These are phyloP conservation scores for Meyerozyma guilliermondii DNA, from an alignment of 1,139 yeast genomes.

Conservation along the genomic window DNA sequence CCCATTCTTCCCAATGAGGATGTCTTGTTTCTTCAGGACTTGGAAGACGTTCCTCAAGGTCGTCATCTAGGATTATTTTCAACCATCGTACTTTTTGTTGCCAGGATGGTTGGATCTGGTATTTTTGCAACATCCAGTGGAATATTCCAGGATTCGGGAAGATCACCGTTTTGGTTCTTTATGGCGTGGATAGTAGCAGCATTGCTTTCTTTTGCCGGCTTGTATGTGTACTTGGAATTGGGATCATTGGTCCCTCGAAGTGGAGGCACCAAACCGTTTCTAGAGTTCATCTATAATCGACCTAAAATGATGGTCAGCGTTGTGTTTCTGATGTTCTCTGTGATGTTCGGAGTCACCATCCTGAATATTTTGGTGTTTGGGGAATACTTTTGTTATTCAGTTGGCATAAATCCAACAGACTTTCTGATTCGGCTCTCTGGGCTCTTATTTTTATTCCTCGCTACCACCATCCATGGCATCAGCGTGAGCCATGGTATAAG, in stretches of 20 bases:
- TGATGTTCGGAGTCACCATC: slow-evolving; percentile 59
- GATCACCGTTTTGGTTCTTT: slow-evolving; percentile 56
- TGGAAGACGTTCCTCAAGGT: slow-evolving; percentile 67
- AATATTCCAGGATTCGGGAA: slow-evolving; percentile 62
- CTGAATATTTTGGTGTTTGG: slow-evolving; percentile 70
- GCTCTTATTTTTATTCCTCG: slow-evolving; percentile 34
- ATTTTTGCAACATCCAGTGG: slow-evolving; percentile 70
- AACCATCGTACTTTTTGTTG: slow-evolving; percentile 56
- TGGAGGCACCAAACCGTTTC: slow-evolving; percentile 70
- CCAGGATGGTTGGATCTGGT: slow-evolving; percentile 74
- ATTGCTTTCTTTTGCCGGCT: slow-evolving; percentile 57
- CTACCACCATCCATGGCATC: slow-evolving; percentile 47
- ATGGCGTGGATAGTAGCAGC: slow-evolving; percentile 61
- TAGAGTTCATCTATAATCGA: slow-evolving; percentile 57
- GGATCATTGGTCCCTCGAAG: slow-evolving; percentile 68
- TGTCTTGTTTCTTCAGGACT: slow-evolving; percentile 21
- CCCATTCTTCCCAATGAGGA: background rate
- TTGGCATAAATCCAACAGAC: slow-evolving; percentile 38
- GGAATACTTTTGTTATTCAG: slow-evolving; percentile 51
- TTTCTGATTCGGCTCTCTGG: slow-evolving; percentile 41
- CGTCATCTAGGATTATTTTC: slow-evolving; percentile 67
- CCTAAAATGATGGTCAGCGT: slow-evolving; percentile 61
- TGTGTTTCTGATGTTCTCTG: slow-evolving; percentile 50
- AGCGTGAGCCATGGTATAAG: slow-evolving; percentile 50
- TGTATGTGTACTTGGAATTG: slow-evolving; percentile 60